phyloP scores from a whole-genome alignment of 2,329 filamentous ascomycete species.

The Furcasterigmium sp. region DNA sequence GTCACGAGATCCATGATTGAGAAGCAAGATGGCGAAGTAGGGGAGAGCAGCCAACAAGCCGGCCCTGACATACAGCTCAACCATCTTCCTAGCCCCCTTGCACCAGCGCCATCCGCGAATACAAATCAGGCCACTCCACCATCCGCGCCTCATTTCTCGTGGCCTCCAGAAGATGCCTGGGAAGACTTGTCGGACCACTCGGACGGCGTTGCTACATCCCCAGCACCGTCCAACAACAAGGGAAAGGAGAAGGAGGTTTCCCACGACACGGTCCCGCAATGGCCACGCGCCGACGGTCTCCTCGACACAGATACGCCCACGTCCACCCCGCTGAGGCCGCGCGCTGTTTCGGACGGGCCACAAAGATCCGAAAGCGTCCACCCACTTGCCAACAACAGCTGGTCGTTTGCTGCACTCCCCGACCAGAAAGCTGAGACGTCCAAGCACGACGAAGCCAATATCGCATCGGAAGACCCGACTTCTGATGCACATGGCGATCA shows the following conservation, averaged over 20 bases:
- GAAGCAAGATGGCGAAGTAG: slow-evolving; percentile 6
- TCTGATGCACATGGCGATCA: too few relatives aligned
- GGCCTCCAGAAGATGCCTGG: too few relatives aligned
- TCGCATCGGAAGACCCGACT: too few relatives aligned
- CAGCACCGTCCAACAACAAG: slow-evolving; percentile 7
- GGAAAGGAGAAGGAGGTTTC: slow-evolving; percentile 14
- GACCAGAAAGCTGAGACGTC: too few relatives aligned
- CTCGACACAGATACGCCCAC: not conserved
- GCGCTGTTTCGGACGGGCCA: slow-evolving; percentile 54
- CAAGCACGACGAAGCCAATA: too few relatives aligned
- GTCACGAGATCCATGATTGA: slow-evolving; percentile 31
- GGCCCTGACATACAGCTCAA: too few relatives aligned
- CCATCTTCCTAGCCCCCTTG: too few relatives aligned
- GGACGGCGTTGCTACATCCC: too few relatives aligned
- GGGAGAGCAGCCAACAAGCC: not conserved
- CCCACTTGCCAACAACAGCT: slow-evolving; percentile 54
- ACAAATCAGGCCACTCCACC: slow-evolving; percentile 2
- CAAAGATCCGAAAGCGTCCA: slow-evolving; percentile 36
- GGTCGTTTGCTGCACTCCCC: slow-evolving; percentile 47
- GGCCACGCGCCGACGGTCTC: slow-evolving; percentile 3
- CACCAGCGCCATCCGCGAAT: not conserved
- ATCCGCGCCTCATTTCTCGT: slow-evolving; percentile 11
- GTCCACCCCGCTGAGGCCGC: slow-evolving; percentile 30
- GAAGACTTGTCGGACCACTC: too few relatives aligned
- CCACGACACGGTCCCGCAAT: slow-evolving; percentile 2